Evolutionary conservation across 768 basidiomycete species (phyloP), one percentile per base, ranked within the genome.

Genomic region (Lactarius hengduanensis): DNA sequence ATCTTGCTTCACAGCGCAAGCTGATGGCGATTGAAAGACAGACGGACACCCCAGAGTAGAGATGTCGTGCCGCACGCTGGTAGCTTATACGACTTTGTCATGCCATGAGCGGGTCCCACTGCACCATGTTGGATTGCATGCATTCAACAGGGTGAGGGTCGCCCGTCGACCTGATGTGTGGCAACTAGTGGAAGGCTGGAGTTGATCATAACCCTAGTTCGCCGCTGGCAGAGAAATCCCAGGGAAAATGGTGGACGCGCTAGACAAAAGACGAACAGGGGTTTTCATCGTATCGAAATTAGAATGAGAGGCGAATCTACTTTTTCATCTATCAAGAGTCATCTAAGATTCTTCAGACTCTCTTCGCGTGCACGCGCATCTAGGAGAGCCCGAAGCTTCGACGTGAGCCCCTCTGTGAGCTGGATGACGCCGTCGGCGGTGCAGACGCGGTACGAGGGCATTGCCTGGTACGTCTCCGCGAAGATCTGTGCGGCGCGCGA

Each of bases 361-460:
- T 84, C 82, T 38, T 64, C 71, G 43, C 71, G 71, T 22, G 74
- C 76, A 2, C 73, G 73, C 26, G 70, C 70, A 38, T 76, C 74
- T n/a, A 87, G 74, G 20, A 79, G 58, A 56, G 62, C 72, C 63
- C 71, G 76, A 69, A 91, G 79, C 47, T 81, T 79, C 67, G 74
- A 73, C 43, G 83, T 80, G 10, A 93, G 79, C 3, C 89, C 90
- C 6, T 85, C 84, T 0, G 91, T 90, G 59, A 94, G 81, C 65
- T 85, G 83, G 1, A 82, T 80, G 0, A 90, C 76, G 2, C 92
- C 92, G 65, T 92, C 89, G 13, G 83, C 75, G 1, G 92, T 94
- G 75, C 89, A 92, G 20, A 93, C 66, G 22, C 92, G 85, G 74
- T 94, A 94, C 8, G 92, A 82, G 0, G 91, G 91, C 92, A 94